Evolutionary conservation across 2,329 filamentous ascomycete genomes (phyloP), one percentile per base, ranked within the genome.

Genomic region (Xylaria multiplex): DNA sequence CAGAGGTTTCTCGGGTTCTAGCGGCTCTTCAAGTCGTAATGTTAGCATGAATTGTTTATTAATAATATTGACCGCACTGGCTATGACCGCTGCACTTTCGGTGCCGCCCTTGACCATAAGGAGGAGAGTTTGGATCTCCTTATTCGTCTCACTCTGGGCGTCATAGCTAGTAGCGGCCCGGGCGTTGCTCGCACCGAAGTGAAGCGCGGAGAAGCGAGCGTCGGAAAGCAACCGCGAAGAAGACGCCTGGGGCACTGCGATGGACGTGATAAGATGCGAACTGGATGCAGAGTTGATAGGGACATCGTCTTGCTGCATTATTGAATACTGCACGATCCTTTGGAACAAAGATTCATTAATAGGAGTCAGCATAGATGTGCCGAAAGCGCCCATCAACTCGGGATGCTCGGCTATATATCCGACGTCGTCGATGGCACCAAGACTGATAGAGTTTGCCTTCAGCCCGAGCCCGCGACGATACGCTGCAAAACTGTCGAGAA

Each of bases 401-500:
- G 14, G 6, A 22, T 69, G 59, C 56, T 77, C 73, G 6, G 74
- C 73, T 0, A 78, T 58, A 52, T 75, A 75, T 11, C 77, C 77
- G 16, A 76, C 72, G 49, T 74, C 76, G 1, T 73, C 66, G 32
- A 83, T 74, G 2, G 72, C 69, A 2, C 81, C 80, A 5, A 84
- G 73, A 62, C 83, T 74, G 9, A 84, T 71, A 1, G 73, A 66
- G 9, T 74, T 69, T 8, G 78, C 82, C 0, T 73, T 67, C 1
- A 80, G 73, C 6, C 79, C 78, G 1, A 70, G 72, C 2, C 43
- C 43, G 2, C 71, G 71, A 5, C 81, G 77, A 66, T 79, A 80
- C 9, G 66, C 65, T 9, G 77, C 77, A 42, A 82, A 77, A 2
- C 76, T 74, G 57, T 81, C 79, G 46, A 81, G 72, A 73, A 79